These are phyloP conservation scores for Massariosphaeria phaeospora DNA, from an alignment of 495 filamentous ascomycete genomes.

Conservation along the genomic window DNA sequence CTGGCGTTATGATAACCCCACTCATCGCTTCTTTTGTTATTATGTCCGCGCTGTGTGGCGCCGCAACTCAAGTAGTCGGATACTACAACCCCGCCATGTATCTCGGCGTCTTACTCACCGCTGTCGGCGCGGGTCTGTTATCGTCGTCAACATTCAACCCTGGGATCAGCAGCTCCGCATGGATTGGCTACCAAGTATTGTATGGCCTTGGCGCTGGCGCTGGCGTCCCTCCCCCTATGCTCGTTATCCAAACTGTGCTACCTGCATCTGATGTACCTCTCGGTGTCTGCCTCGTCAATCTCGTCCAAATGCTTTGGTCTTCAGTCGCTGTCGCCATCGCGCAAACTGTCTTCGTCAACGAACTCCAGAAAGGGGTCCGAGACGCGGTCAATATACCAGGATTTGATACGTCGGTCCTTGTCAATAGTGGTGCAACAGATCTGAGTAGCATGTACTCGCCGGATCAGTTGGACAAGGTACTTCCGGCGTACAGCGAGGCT, in stretches of 20 bases:
- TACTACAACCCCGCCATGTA: slow-evolving; percentile 32
- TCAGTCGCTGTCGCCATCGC: slow-evolving; percentile 36
- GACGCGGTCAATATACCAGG: not conserved
- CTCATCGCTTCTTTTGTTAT: slow-evolving; percentile 17
- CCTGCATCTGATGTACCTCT: slow-evolving; percentile 15
- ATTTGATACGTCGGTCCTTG: not conserved
- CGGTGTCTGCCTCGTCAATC: slow-evolving; percentile 31
- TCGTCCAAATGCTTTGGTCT: slow-evolving; percentile 33
- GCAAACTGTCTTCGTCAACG: slow-evolving; percentile 33
- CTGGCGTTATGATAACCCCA: slow-evolving; percentile 17
- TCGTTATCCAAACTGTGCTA: slow-evolving; percentile 26
- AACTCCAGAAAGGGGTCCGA: not conserved
- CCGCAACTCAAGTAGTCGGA: slow-evolving; percentile 3
- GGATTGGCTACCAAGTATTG: slow-evolving; percentile 30
- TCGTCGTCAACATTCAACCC: slow-evolving; percentile 15
- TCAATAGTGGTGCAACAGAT: slow-evolving; percentile 1
- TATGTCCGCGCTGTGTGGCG: slow-evolving; percentile 21
- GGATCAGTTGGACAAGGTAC: not conserved
- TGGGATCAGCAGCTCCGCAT: not conserved
- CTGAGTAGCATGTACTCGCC: not conserved
- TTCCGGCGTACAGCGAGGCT: slow-evolving; percentile 11
- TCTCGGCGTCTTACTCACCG: slow-evolving; percentile 8
- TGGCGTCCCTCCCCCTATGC: slow-evolving; percentile 21
- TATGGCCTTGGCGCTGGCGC: slow-evolving; percentile 26
- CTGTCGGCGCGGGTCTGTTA: slow-evolving; percentile 26